Base-by-base conservation (phyloP, 345 rosid species). In the Garcia nutans region DNA sequence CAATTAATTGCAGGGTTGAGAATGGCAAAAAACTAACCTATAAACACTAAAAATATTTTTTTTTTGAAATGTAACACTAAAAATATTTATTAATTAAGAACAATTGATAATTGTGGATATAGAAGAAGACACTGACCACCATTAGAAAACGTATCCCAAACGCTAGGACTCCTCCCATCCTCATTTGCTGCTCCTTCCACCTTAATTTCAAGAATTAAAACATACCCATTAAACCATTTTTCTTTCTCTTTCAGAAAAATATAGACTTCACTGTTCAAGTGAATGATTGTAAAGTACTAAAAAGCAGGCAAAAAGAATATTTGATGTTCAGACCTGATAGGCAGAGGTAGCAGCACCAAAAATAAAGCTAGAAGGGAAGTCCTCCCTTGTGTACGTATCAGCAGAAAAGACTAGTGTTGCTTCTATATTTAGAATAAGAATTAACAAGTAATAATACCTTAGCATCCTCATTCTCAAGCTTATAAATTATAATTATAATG, bases 151-250 rank as follows among this genome's bases (percentile, higher is more conserved):
- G 84, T 82, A 56, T 89, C 93, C 92, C 91, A 89, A 64, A 89
- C 78, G 73, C 92, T 86, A 10, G 83, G 86, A 61, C 82, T 84
- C 79, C 93, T 86, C n/a, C 93, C 96, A 65, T 89, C 96, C 79
- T 86, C 83, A 16, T 82, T 23, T 44, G 87, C 89, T 49, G 93
- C 96, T 70, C 96, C 96, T 85, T 89, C 96, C 68, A 84, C 85
- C 87, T 84, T 47, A 37, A 37, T 37, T 52, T 17, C 16, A 69
- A 47, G 22, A 23, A 50, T 44, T 22, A 12, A 28, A 10, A 19
- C 13, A 67, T 0, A 49, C 42, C 42, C 37, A 68, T 26, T 24
- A 26, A 68, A 24, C 12, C 12, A 19, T 64, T 16, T 22, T 37
- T 65, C 19, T 52, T 15, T 52, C 56, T 8, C 50, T 47, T 37